These are phyloP conservation scores for Pseudomassariella vexata DNA, from an alignment of 2,329 filamentous ascomycete genomes.

Conservation along the genomic window DNA sequence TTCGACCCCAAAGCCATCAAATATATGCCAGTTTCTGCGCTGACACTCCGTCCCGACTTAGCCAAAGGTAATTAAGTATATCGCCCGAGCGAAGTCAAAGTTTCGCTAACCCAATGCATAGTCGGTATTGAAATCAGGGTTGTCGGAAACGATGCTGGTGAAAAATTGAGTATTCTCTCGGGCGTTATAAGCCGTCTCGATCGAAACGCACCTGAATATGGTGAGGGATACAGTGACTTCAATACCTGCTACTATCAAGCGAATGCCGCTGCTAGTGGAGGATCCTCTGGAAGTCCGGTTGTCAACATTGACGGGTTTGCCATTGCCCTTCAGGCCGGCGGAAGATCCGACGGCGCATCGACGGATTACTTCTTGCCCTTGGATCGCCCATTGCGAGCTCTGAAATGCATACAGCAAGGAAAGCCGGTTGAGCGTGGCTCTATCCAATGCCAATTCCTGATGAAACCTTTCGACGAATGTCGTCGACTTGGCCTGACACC, in stretches of 20 bases:
- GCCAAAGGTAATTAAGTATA: conserved; percentile 52
- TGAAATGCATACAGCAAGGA: conserved; percentile 76
- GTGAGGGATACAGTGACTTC: conserved; percentile 97
- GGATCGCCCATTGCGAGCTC: conserved; percentile 80
- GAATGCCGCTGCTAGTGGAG: conserved; percentile 91
- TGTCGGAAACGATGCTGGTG: conserved; percentile 96
- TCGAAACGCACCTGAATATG: conserved; percentile 94
- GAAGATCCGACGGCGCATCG: conserved; percentile 86
- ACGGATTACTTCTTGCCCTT: conserved; percentile 97
- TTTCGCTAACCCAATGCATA: conserved; percentile 14
- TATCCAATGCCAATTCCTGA: conserved; percentile 95
- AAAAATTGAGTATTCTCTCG: conserved; percentile 96
- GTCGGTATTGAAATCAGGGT: conserved; percentile 94
- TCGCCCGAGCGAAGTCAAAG: background rate
- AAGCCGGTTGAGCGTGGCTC: conserved; percentile 79
- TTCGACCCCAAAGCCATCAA: conserved; percentile 96
- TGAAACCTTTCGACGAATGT: conserved; percentile 97
- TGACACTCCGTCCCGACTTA: conserved; percentile 77
- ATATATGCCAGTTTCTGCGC: conserved; percentile 84
- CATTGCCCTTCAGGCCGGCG: conserved; percentile 89
- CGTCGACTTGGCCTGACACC: conserved; percentile 78
- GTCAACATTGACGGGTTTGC: conserved; percentile 92
- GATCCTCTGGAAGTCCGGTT: conserved; percentile 96
- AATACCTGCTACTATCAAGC: conserved; percentile 96
- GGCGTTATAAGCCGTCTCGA: conserved; percentile 95